Percentiles rank a stretch among this genome's conserved stretches.
Conservation (phyloP, 306 rosid species). For the Dryas octopetala region DNA sequence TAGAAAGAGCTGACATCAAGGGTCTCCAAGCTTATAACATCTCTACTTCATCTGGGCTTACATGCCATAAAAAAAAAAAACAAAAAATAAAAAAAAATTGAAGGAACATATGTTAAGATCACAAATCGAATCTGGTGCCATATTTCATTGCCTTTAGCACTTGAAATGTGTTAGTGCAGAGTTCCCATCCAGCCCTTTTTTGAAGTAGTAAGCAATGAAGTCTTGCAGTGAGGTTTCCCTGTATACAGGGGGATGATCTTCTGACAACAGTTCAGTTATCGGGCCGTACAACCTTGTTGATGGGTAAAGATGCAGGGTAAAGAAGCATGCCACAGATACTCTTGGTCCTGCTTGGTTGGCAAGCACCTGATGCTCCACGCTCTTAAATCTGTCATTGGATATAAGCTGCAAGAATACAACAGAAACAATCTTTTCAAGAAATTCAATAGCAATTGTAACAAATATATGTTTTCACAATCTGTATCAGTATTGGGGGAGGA, state of each 20-base stretch:
- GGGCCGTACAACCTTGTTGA: conserved; percentile 17
- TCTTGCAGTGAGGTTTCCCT: conserved; percentile 14
- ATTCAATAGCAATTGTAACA: not conserved
- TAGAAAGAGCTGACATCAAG: too few species aligned
- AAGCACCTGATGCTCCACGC: conserved; percentile 29
- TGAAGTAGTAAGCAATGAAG: not conserved
- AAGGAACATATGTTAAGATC: not conserved
- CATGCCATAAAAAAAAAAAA: not conserved
- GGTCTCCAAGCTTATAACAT: not conserved
- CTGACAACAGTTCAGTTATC: conserved; percentile 16
- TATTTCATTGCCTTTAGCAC: not conserved
- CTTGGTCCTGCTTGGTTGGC: conserved; percentile 18
- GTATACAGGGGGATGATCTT: conserved; percentile 27
- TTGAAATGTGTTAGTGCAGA: conserved; percentile 29
- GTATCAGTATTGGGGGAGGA: not conserved
- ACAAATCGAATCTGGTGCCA: too few species aligned
- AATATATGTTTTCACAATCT: not conserved
- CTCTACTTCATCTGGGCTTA: not conserved
- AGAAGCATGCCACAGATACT: conserved; percentile 26
- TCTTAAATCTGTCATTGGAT: conserved; percentile 32
- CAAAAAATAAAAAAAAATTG: too few species aligned
- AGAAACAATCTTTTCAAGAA: too few species aligned
- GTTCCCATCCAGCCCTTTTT: conserved; percentile 25
- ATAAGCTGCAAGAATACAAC: conserved; percentile 27
- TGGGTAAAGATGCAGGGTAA: conserved; percentile 1